Conservation (phyloP, 1,284 basidiomycete species). For the Marasmius sp. region DNA sequence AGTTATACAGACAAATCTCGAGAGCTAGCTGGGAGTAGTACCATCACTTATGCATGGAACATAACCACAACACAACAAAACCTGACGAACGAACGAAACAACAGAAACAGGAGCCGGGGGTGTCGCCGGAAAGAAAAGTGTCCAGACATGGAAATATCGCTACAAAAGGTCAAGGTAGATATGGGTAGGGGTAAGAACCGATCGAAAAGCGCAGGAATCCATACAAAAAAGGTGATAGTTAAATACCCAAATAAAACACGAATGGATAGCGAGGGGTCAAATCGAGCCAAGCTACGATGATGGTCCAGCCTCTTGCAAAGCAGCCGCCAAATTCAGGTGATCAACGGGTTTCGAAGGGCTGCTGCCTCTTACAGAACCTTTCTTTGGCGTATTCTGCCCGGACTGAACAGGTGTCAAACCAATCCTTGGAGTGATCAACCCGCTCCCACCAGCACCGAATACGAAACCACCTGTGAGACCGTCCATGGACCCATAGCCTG, state of each 20-base stretch:
- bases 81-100: no score
- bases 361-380: conserved; percentile 11
- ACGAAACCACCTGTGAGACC: conserved; percentile 80
- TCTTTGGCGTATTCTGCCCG: conserved; percentile 42
- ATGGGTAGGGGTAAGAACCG: no score
- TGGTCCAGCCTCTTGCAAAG: conserved; percentile 26
- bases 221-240: background rate
- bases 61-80: no score
- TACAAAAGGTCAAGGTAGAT: no score
- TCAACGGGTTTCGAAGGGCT: conserved; percentile 29
- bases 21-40: no score
- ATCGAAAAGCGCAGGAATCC: background rate
- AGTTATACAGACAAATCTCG: no score
- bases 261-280: background rate
- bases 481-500: conserved; percentile 78
- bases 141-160: no score
- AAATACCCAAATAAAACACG: background rate
- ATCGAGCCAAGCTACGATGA: background rate
- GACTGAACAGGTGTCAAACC: conserved; percentile 43
- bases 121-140: no score
- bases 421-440: conserved; percentile 60
- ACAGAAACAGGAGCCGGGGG: no score
- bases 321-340: conserved; percentile 44
- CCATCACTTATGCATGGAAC: no score
- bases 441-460: conserved; percentile 77